Conservation (phyloP, 192 early-diverging fungal genomes). For the Mortierella hygrophila region DNA sequence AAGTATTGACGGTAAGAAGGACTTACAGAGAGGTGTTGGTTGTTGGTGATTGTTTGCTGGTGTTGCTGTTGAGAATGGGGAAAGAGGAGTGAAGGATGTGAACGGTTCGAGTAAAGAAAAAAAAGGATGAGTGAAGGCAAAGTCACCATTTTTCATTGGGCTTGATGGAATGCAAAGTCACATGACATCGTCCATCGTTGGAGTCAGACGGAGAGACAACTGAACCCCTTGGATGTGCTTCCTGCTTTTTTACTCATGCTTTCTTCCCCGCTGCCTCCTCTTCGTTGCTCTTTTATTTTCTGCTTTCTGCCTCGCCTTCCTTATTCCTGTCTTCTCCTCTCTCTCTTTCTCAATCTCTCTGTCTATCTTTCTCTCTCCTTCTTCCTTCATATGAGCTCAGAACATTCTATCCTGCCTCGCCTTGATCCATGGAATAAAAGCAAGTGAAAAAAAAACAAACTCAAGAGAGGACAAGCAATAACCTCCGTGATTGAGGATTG, state of each 20-base stretch:
- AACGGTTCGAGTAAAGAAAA: too few species aligned
- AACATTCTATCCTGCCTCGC: neutral
- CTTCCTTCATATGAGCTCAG: neutral
- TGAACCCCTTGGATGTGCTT: too few species aligned
- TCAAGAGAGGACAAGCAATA: neutral
- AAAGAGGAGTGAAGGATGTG: neutral
- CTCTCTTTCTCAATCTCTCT: neutral
- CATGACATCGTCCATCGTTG: too few species aligned
- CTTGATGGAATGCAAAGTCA: too few species aligned
- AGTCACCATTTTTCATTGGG: too few species aligned
- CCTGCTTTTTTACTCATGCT: too few species aligned
- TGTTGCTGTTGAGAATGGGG: neutral
- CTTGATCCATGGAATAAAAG: neutral
- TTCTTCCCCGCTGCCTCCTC: too few species aligned
- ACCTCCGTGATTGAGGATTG: neutral
- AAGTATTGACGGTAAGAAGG: neutral
- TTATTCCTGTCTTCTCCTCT: neutral
- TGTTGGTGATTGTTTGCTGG: neutral
- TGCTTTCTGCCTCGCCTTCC: neutral
- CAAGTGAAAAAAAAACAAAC: neutral
- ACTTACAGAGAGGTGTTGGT: neutral
- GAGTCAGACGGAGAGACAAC: too few species aligned
- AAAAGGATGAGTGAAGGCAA: too few species aligned
- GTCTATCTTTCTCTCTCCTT: neutral
- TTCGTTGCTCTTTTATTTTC: neutral